Evolutionary conservation across 2,329 filamentous ascomycete genomes (phyloP).

Genomic region (Chaetomiaceae sp.): DNA sequence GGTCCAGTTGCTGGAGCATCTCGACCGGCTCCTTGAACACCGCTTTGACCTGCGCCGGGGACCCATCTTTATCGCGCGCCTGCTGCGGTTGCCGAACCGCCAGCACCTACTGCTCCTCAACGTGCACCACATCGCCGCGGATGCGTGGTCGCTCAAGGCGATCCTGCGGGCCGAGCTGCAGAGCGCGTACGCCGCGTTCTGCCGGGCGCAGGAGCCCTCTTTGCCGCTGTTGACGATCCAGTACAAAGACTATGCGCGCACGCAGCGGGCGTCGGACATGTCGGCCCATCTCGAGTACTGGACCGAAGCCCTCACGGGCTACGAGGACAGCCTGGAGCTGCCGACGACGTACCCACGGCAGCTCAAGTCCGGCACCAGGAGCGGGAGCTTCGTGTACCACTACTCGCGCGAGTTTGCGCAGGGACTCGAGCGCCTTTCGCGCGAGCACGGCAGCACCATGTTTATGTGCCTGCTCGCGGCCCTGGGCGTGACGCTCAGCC

Average conservation of each 20-base stretch:
- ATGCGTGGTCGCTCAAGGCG: slow-evolving; percentile 6
- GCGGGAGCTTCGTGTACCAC: neutral
- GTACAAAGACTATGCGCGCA: slow-evolving; percentile 1
- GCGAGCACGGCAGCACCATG: slow-evolving; percentile 7
- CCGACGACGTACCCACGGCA: slow-evolving; percentile 3
- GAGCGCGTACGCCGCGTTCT: slow-evolving; percentile 1
- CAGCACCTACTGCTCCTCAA: slow-evolving; percentile 7
- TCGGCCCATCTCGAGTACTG: slow-evolving; percentile 2
- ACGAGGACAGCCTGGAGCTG: slow-evolving; percentile 8
- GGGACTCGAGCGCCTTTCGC: slow-evolving; percentile 1
- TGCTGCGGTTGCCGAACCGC: neutral
- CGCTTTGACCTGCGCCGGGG: slow-evolving; percentile 9
- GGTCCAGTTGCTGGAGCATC: neutral
- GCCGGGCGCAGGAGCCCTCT: neutral
- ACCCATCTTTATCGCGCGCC: slow-evolving; percentile 1
- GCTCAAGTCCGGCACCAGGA: neutral
- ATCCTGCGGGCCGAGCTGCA: slow-evolving; percentile 2
- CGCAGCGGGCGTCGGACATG: neutral
- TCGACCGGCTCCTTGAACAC: neutral
- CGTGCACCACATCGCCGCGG: slow-evolving; percentile 8
- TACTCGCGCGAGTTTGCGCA: slow-evolving; percentile 4
- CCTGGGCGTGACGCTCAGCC: slow-evolving; percentile 3
- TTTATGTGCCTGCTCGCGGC: slow-evolving; percentile 9
- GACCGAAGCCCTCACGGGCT: slow-evolving; percentile 7
- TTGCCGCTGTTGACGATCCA: slow-evolving; percentile 3